Evolutionary conservation across 2,329 filamentous ascomycete genomes (phyloP), one percentile per base, ranked within the genome.

Genomic region (Pseudogymnoascus sp.): DNA sequence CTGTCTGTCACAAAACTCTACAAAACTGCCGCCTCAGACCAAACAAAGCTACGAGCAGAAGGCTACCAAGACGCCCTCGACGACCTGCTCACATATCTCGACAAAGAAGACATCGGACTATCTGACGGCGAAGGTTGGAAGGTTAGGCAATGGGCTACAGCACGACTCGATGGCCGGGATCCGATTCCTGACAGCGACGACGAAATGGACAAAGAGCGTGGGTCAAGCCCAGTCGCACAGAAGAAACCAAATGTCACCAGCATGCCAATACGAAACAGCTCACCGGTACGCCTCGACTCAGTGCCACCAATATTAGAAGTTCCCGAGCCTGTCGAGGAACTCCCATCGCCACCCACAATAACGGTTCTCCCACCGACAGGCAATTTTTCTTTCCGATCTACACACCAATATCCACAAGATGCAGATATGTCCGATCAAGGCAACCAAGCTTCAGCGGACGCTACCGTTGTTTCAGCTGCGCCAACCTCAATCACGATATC

Each of bases 31-130:
- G 88, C 90, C 11, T 81, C 86, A 33, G 89, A 90, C 59, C 87
- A 94, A 73, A 82, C 87, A 60, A 87, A 87, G 70, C 86, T 91
- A 56, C 86, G 90, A 60, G 78, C 84, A 60, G 88, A 92, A 40
- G 94, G 94, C 25, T 97, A 97, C 70, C 92, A 97, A 74, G 92
- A 97, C 72, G 95, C 92, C 38, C 79, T 99, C 38, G 91, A 97
- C 67, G 93, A 97, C 68, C 79, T 99, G 4, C 78, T 97, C n/a
- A 77, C 81, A 14, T 95, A 96, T 69, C 78, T 97, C 62, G 92
- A 97, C 73, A 88, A 85, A 71, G 87, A 92, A 72, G 86, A 90
- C 67, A 80, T 96, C 63, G 91, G 91, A 0, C 73, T 94, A 11
- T 83, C 82, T 59, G 90, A 94, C 74, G 90, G 90, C 12, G 92